Evolutionary conservation across 441 rosid genomes (phyloP).

Genomic region (Eruca vesicaria): DNA sequence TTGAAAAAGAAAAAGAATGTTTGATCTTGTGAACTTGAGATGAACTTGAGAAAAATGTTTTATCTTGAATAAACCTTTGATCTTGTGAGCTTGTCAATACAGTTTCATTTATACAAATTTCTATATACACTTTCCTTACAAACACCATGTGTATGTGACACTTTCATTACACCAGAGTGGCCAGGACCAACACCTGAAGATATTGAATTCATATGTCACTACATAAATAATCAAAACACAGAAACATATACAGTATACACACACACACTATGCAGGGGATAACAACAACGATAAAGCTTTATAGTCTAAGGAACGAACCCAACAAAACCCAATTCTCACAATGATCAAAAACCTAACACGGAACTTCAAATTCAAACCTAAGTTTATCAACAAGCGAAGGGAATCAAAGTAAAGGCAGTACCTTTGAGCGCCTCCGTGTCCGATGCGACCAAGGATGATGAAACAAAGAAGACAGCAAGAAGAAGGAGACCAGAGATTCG

Average conservation of each 20-base stretch:
- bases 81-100: no score
- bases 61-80: no score
- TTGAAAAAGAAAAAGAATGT: no score
- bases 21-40: no score
- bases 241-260: no score
- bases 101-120: no score
- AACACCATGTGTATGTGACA: no score
- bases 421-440: constrained; percentile 8
- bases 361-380: constrained; percentile 13
- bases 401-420: neutral
- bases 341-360: neutral
- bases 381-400: neutral
- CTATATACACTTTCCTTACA: no score
- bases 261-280: neutral
- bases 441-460: neutral
- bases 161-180: no score
- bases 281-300: neutral
- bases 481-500: neutral
- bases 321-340: neutral
- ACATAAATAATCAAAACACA: neutral
- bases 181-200: constrained; percentile 53
- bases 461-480: neutral
- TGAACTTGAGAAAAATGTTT: no score
- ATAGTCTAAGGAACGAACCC: neutral
- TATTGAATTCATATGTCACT: constrained; percentile 7